Base-by-base conservation (phyloP, 2,329 filamentous ascomycete species). In the Aspergillus bombycis region DNA sequence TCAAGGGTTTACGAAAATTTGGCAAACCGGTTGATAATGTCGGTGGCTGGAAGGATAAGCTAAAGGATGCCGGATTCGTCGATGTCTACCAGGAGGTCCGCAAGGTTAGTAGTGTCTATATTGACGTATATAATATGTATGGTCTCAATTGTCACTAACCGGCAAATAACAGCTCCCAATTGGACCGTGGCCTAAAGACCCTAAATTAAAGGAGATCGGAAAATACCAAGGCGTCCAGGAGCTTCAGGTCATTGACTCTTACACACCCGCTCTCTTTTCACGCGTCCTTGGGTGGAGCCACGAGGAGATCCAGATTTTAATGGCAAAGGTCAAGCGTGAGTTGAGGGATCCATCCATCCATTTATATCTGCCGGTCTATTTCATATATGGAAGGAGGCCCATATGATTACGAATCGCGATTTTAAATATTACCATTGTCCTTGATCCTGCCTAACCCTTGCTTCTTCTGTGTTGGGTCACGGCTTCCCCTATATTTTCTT, bases 141-240 rank as follows among this genome's bases (percentile, higher is more conserved):
- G 3, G 8, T 5, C 14, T 19, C 43, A 14, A 6, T 32, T 32
- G 11, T n/a, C 2, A 21, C 28, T 52, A n/a, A 52, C 28, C 10
- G 28, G n/a, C 9, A 10, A 52, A 6, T n/a, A 9, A 6, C 26
- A 55, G 52, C n/a, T 55, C 7, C 52, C 52, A 23, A 55, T 55
- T 34, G 52, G 52, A 21, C 52, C n/a, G 14, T 55, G 52, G 52
- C 52, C 52, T 7, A 55, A 55, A 32, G 52, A 55, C 8, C 52
- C 32, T 10, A 36, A 16, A 21, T 26, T 55, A 14, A 55, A 55
- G 34, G 52, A 55, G 52, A 38, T 55, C 8, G 52, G 52, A 38
- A 55, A 38, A 26, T 55, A 55, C n/a, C 52, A 55, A 38, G 52
- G n/a, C 11, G 34, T 55, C n/a, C 52, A 55, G 12, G 52, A 55